phyloP scores from a whole-genome alignment of 2,329 filamentous ascomycete genomes.

The Phaeosphaeriaceae sp. region DNA sequence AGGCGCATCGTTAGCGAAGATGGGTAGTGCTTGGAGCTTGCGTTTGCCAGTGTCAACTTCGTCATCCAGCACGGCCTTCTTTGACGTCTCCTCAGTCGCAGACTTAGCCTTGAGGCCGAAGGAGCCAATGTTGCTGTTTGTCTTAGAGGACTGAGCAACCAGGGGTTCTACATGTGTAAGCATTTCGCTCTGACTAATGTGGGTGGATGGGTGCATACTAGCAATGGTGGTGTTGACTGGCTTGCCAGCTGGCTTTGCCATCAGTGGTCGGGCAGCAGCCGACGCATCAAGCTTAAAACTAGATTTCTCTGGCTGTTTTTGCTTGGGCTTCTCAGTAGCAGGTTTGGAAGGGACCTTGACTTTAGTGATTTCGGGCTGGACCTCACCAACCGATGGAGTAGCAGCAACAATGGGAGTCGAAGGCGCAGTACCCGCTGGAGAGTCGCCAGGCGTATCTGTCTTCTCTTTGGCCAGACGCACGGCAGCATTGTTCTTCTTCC shows the following conservation, averaged over 20 bases:
- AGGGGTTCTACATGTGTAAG: constrained; percentile 42
- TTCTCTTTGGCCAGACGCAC: constrained; percentile 64
- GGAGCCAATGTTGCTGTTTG: constrained; percentile 75
- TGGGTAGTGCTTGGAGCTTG: constrained; percentile 82
- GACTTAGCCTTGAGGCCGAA: constrained; percentile 75
- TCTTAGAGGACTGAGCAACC: constrained; percentile 65
- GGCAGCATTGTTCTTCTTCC: constrained; percentile 72
- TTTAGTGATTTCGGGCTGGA: constrained; percentile 60
- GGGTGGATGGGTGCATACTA: constrained; percentile 16
- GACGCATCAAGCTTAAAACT: constrained; percentile 47
- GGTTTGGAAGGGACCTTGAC: constrained; percentile 88
- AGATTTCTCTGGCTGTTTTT: constrained; percentile 51
- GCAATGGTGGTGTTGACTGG: constrained; percentile 21
- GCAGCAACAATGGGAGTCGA: constrained; percentile 60
- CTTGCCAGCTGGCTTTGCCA: constrained; percentile 36
- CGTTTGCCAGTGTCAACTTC: constrained; percentile 87
- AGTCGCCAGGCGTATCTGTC: constrained; percentile 63
- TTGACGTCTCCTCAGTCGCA: constrained; percentile 75
- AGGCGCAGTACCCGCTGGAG: constrained; percentile 69
- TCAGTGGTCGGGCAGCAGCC: constrained; percentile 37
- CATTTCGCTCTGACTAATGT: neutral
- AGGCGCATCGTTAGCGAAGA: constrained; percentile 61
- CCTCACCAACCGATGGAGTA: constrained; percentile 25
- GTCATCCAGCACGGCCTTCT: constrained; percentile 83
- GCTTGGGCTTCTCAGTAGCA: constrained; percentile 78